Evolutionary conservation across 2,329 filamentous ascomycete species (phyloP).

Genomic region (Aspergillus japonicus): DNA sequence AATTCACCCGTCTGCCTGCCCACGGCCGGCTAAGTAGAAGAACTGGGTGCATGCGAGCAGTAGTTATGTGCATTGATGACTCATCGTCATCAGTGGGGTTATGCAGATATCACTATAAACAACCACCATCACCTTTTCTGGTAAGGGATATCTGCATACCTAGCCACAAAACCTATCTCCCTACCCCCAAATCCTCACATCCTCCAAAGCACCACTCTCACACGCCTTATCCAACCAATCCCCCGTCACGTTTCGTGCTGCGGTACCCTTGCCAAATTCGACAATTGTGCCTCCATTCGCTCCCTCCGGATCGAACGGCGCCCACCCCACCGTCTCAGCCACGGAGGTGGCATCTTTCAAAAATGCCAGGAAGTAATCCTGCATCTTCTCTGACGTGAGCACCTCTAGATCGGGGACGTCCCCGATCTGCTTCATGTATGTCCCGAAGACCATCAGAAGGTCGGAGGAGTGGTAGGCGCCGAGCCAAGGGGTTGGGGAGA

Average conservation of each 20-base stretch:
- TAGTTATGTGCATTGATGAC: no score
- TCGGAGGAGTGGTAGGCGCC: slow-evolving; percentile 8
- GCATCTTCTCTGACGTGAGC: slow-evolving; percentile 21
- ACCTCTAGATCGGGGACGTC: slow-evolving; percentile 17
- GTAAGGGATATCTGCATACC: no score
- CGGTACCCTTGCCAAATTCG: slow-evolving; percentile 3
- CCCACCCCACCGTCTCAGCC: slow-evolving; percentile 13
- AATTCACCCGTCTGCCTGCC: no score
- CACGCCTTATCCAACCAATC: slow-evolving; percentile 3
- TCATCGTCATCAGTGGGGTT: no score
- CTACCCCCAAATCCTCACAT: slow-evolving; percentile 25
- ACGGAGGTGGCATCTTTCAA: slow-evolving; percentile 14
- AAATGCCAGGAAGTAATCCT: slow-evolving; percentile 27
- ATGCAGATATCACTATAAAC: no score
- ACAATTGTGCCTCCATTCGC: neutral
- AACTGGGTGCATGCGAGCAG: no score
- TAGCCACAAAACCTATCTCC: no score
- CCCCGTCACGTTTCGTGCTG: neutral
- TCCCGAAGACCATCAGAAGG: slow-evolving; percentile 5
- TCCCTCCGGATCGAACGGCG: slow-evolving; percentile 22
- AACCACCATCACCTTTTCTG: no score
- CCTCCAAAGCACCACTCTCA: neutral
- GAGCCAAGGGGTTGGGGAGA: slow-evolving; percentile 6
- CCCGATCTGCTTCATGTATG: slow-evolving; percentile 9
- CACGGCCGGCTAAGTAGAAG: no score